Evolutionary conservation across 2,329 filamentous ascomycete species (phyloP).

Genomic region (Trichophyton simii): DNA sequence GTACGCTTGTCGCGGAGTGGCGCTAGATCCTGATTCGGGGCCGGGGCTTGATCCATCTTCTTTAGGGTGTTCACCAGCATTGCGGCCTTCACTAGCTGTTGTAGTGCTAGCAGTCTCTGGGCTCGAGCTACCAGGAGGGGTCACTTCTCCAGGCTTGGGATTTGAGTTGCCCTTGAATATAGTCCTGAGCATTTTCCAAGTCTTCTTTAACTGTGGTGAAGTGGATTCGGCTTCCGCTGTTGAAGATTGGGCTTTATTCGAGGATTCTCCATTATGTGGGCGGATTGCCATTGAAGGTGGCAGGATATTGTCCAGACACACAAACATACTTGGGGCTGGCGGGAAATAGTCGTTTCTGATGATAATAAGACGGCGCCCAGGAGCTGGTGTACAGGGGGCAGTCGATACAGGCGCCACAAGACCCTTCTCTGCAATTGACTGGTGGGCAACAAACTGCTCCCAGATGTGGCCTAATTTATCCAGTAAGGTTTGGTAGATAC

Average conservation of each 20-base stretch:
- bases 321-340: conserved; percentile 41
- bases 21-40: background rate
- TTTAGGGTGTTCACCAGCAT: conserved; percentile 24
- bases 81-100: conserved; percentile 5
- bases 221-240: conserved; percentile 14
- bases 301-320: conserved; percentile 23
- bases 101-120: conserved; percentile 3
- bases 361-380: conserved; percentile 76
- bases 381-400: conserved; percentile 70
- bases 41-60: background rate
- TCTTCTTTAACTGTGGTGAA: conserved; percentile 25
- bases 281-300: conserved; percentile 19
- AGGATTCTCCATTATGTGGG: conserved; percentile 22
- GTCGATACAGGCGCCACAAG: conserved; percentile 54
- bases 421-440: conserved; percentile 50
- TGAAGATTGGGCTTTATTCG: conserved; percentile 15
- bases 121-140: conserved; percentile 25
- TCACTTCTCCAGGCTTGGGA: conserved; percentile 33
- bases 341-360: conserved; percentile 63
- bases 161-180: conserved; percentile 37
- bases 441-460: conserved; percentile 67
- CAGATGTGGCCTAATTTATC: conserved; percentile 59
- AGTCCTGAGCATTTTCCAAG: conserved; percentile 42
- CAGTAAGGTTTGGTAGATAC: conserved; percentile 56
- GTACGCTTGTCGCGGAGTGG: conserved; percentile 38